Evolutionary conservation across 1,139 yeast genomes (phyloP).

Genomic region (Kodamaea suecica): DNA sequence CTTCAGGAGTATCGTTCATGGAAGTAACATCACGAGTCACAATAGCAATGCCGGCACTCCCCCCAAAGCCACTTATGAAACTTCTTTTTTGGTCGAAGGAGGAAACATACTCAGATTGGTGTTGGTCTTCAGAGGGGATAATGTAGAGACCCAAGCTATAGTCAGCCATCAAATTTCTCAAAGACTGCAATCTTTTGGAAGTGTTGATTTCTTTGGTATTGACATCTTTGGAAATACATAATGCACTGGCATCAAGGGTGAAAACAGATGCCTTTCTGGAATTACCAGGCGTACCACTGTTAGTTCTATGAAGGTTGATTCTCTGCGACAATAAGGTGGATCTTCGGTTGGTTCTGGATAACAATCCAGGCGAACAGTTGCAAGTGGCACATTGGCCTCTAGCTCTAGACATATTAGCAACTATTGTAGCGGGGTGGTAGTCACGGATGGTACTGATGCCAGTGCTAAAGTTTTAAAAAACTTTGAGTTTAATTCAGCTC

Average conservation of each 20-base stretch:
- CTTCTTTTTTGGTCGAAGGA: constrained; percentile 77
- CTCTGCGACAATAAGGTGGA: constrained; percentile 50
- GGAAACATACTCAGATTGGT: constrained; percentile 87
- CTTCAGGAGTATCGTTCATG: constrained; percentile 56
- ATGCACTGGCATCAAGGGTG: constrained; percentile 44
- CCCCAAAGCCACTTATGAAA: constrained; percentile 87
- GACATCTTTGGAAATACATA: constrained; percentile 38
- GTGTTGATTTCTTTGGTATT: constrained; percentile 51
- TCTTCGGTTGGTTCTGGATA: constrained; percentile 61
- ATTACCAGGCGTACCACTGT: constrained; percentile 21
- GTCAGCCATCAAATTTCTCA: constrained; percentile 65
- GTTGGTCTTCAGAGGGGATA: constrained; percentile 91
- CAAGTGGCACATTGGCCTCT: constrained; percentile 65
- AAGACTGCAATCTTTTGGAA: constrained; percentile 53
- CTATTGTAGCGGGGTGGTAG: no score
- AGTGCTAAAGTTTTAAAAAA: no score
- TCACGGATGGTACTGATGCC: no score
- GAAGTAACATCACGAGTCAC: constrained; percentile 68
- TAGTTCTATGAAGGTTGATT: constrained; percentile 37
- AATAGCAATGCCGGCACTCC: constrained; percentile 93
- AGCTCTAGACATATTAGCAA: constrained; percentile 15
- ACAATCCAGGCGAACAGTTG: constrained; percentile 77
- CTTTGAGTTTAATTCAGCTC: no score
- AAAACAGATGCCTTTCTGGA: constrained; percentile 49
- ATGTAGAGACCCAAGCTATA: constrained; percentile 72